Evolutionary conservation across 208 protist species (phyloP), one percentile per base, ranked within the genome.

Genomic region (Trypanosoma melophagium): DNA sequence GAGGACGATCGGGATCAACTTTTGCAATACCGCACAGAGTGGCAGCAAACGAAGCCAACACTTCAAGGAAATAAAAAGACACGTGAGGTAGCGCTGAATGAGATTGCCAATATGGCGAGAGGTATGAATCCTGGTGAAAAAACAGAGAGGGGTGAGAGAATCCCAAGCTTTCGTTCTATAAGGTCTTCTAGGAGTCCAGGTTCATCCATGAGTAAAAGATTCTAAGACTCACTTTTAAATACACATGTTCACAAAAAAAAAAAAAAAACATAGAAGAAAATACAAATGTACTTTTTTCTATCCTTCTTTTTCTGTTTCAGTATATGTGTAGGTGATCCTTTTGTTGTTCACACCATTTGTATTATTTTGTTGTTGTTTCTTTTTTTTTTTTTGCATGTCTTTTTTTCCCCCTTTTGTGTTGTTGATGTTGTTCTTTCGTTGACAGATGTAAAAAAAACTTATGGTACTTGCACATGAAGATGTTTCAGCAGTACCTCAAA

Each of bases 1-100:
- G 60, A 73, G 61, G 73, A 54, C 2, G 79, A 91, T 40, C 69
- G 66, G 25, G 79, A 87, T 4, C 66, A 80, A 41, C 58, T 90
- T 7, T n/a, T 81, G 1, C 61, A 66, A 8, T 61, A 72, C 10
- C 72, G 86, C 5, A 49, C 60, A 12, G 74, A 84, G 55, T 92
- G 86, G 83, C 63, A 79, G 24, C 72, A 83, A 69, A 65, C 72
- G 13, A 83, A 80, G 65, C 24, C 31, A 8, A 63, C 22, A 17
- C 40, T 89, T 28, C 60, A 73, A 58, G 53, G 28, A 2, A 72
- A 73, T 42, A 77, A 74, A 47, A 58, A 53, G 41, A 28, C 81
- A 52, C 76, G 83, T 13, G 80, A 86, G 55, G 69, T 79, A 14
- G 70, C 71, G 42, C 41, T 76, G 16, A 60, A 58, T 17, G 74